These are phyloP conservation scores for Chalaropsis thielavioides DNA, from an alignment of 2,329 filamentous ascomycete genomes.

Conservation along the genomic window DNA sequence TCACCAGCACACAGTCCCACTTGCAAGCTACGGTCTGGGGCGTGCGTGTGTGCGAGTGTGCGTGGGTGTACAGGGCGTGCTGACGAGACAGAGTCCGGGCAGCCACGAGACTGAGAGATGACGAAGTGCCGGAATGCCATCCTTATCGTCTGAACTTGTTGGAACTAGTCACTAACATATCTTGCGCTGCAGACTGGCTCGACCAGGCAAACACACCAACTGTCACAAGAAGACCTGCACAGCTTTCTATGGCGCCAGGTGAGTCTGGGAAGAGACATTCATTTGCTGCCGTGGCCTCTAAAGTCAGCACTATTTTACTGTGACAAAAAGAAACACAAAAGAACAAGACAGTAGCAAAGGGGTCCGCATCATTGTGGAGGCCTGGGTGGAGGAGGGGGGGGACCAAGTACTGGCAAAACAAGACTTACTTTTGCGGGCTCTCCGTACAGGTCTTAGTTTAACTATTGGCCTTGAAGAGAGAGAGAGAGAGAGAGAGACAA, in stretches of 20 bases:
- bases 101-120: background rate
- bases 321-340: background rate
- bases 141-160: background rate
- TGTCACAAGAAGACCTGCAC: slow-evolving; percentile 4
- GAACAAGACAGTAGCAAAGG: background rate
- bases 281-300: background rate
- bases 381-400: background rate
- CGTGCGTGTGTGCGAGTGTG: background rate
- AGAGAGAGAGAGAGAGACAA: background rate
- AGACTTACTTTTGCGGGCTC: background rate
- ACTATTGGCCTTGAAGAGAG: background rate
- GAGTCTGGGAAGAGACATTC: background rate
- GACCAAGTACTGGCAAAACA: background rate
- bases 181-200: background rate
- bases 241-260: slow-evolving; percentile 8
- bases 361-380: background rate
- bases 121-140: background rate
- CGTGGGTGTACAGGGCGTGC: background rate
- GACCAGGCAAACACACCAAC: background rate
- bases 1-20: background rate
- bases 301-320: background rate
- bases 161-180: background rate
- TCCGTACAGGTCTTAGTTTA: background rate
- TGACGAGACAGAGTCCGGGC: background rate
- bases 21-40: background rate